These are phyloP conservation scores for Trichophyton schoenleinii DNA, from an alignment of 2,329 filamentous ascomycete genomes.

Conservation along the genomic window DNA sequence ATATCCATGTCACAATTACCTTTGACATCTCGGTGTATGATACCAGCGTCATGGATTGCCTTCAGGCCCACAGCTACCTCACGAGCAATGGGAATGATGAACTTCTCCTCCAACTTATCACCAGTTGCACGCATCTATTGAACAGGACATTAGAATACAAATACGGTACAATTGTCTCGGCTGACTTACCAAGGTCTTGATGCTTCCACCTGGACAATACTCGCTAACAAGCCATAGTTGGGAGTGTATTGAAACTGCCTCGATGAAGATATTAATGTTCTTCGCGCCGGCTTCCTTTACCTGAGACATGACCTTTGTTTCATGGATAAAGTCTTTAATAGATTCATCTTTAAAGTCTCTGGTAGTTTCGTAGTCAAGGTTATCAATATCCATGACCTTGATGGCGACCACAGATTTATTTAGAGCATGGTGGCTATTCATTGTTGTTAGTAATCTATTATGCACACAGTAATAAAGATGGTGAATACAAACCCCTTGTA, in stretches of 20 bases:
- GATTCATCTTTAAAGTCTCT: conserved; percentile 38
- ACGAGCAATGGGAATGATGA: conserved; percentile 51
- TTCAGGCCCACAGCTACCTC: conserved; percentile 50
- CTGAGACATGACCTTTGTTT: conserved; percentile 51
- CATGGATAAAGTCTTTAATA: conserved; percentile 46
- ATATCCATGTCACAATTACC: conserved; percentile 26
- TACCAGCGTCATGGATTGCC: conserved; percentile 52
- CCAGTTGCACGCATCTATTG: conserved; percentile 37
- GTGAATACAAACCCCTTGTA: conserved; percentile 32
- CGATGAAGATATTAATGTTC: conserved; percentile 53
- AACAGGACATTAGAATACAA: neutral
- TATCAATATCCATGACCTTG: conserved; percentile 41
- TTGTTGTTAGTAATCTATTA: conserved; percentile 4
- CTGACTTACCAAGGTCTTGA: conserved; percentile 46
- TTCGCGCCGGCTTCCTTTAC: conserved; percentile 49
- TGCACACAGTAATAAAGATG: neutral
- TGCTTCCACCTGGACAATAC: conserved; percentile 54
- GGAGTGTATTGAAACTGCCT: conserved; percentile 51
- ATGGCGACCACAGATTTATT: conserved; percentile 36
- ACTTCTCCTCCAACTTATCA: conserved; percentile 45
- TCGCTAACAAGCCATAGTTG: conserved; percentile 56
- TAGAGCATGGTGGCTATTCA: conserved; percentile 23
- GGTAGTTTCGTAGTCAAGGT: conserved; percentile 35
- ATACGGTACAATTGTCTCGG: neutral
- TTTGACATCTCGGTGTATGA: conserved; percentile 55